phyloP scores from a whole-genome alignment of 1,284 basidiomycete species.

The Vanrija sp. region DNA sequence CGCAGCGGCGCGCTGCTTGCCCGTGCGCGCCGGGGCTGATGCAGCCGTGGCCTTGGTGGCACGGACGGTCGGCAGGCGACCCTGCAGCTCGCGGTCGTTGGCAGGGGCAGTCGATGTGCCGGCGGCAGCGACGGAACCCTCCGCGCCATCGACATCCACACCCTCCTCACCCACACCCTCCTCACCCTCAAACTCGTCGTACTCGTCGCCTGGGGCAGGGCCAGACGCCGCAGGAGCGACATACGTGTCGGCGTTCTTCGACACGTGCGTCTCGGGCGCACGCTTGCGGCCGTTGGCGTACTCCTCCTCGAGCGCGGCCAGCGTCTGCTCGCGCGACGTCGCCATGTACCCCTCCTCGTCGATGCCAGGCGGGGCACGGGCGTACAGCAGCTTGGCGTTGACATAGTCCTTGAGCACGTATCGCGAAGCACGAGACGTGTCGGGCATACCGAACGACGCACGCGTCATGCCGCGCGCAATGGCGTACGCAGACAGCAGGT shows the following conservation, averaged over 20 bases:
- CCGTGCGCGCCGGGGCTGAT: slow-evolving; percentile 39
- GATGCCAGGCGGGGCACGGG: slow-evolving; percentile 73
- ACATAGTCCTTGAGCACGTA: slow-evolving; percentile 97
- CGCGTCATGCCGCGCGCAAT: slow-evolving; percentile 91
- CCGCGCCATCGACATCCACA: slow-evolving; percentile 9
- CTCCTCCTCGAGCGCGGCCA: slow-evolving; percentile 55
- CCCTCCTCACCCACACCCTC: not conserved
- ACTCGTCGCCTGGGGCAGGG: slow-evolving; percentile 24
- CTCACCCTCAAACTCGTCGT: not conserved
- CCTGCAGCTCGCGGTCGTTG: not conserved
- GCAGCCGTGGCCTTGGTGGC: slow-evolving; percentile 42
- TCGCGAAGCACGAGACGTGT: slow-evolving; percentile 89
- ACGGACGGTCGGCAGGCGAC: slow-evolving; percentile 20
- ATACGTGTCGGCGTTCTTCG: slow-evolving; percentile 76
- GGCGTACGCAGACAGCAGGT: slow-evolving; percentile 83
- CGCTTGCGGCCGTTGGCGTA: slow-evolving; percentile 62
- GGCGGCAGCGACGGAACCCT: not conserved
- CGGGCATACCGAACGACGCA: slow-evolving; percentile 93
- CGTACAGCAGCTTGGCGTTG: slow-evolving; percentile 86
- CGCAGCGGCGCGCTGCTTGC: slow-evolving; percentile 56
- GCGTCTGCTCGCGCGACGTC: slow-evolving; percentile 61
- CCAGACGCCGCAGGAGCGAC: slow-evolving; percentile 48
- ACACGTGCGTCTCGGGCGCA: slow-evolving; percentile 78
- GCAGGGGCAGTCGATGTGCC: not conserved
- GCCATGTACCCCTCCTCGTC: slow-evolving; percentile 73